Evolutionary conservation across 768 basidiomycete species (phyloP).

Genomic region (Boletus pseudopeckii): DNA sequence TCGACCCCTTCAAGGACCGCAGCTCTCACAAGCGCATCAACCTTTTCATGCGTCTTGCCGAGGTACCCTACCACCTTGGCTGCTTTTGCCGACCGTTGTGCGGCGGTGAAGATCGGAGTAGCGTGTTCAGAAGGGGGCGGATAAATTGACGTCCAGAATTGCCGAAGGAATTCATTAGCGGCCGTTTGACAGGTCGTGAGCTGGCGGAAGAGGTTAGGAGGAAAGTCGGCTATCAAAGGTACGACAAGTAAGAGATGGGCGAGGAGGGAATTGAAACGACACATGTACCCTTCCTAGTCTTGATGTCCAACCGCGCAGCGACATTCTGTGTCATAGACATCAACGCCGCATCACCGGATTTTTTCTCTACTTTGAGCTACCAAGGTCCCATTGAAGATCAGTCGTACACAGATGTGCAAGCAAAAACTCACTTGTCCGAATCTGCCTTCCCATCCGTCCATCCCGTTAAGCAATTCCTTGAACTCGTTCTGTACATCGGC

Average conservation of each 20-base stretch:
- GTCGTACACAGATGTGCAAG: background rate
- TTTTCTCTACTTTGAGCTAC: conserved; percentile 67
- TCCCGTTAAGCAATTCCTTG: conserved; percentile 42
- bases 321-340: conserved; percentile 79
- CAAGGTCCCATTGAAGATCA: background rate
- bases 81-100: conserved; percentile 73
- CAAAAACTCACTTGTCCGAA: conserved; percentile 50
- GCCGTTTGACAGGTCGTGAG: conserved; percentile 90
- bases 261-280: background rate
- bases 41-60: conserved; percentile 74
- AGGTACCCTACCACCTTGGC: conserved; percentile 88
- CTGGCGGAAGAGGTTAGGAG: conserved; percentile 71
- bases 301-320: conserved; percentile 63
- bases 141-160: conserved; percentile 89
- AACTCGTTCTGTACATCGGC: conserved; percentile 49
- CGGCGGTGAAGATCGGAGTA: conserved; percentile 49
- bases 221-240: conserved; percentile 62
- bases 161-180: conserved; percentile 92
- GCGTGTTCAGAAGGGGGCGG: conserved; percentile 64
- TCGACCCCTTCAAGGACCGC: conserved; percentile 65
- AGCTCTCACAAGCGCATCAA: conserved; percentile 66
- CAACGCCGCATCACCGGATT: conserved; percentile 65
- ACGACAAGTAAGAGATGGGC: background rate
- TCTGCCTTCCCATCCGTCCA: conserved; percentile 55
- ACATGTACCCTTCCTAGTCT: conserved; percentile 58